phyloP scores from a whole-genome alignment of 2,329 filamentous ascomycete species.

The Phoma sp. region DNA sequence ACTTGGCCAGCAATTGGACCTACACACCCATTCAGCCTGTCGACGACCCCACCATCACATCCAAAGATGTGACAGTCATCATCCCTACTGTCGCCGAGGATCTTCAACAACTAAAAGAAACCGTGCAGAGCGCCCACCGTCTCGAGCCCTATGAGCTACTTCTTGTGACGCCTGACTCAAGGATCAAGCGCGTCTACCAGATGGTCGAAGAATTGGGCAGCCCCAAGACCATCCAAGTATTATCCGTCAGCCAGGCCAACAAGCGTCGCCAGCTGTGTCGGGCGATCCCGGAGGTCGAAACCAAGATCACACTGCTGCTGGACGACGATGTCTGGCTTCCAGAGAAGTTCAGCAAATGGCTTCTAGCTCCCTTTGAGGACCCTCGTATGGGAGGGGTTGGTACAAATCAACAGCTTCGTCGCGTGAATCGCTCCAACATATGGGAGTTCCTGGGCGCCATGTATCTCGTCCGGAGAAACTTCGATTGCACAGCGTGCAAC shows the following conservation, averaged over 20 bases:
- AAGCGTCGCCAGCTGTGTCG: slow-evolving; percentile 93
- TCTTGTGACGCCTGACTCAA: slow-evolving; percentile 84
- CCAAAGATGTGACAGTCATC: slow-evolving; percentile 89
- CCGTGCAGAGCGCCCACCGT: slow-evolving; percentile 76
- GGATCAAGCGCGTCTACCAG: slow-evolving; percentile 70
- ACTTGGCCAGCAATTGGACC: slow-evolving; percentile 76
- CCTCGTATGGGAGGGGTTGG: slow-evolving; percentile 84
- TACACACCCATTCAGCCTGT: slow-evolving; percentile 87
- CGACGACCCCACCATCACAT: slow-evolving; percentile 77
- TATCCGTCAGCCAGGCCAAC: slow-evolving; percentile 85
- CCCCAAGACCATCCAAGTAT: slow-evolving; percentile 71
- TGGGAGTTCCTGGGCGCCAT: slow-evolving; percentile 92
- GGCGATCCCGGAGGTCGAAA: slow-evolving; percentile 84
- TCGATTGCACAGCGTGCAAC: slow-evolving; percentile 94
- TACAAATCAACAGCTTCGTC: slow-evolving; percentile 85
- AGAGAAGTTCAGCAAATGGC: slow-evolving; percentile 83
- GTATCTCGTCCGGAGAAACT: slow-evolving; percentile 93
- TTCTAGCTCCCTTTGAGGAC: slow-evolving; percentile 90
- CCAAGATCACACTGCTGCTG: slow-evolving; percentile 86
- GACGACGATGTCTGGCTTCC: slow-evolving; percentile 98
- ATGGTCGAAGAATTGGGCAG: slow-evolving; percentile 56
- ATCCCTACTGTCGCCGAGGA: slow-evolving; percentile 90
- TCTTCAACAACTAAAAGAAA: slow-evolving; percentile 82
- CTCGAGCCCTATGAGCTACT: slow-evolving; percentile 76
- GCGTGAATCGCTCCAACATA: slow-evolving; percentile 67